A percentile compares a stretch with the other conserved stretches of the same genome.
phyloP scores from a whole-genome alignment of 1,284 basidiomycete genomes.

The Cystobasidium pallidum region DNA sequence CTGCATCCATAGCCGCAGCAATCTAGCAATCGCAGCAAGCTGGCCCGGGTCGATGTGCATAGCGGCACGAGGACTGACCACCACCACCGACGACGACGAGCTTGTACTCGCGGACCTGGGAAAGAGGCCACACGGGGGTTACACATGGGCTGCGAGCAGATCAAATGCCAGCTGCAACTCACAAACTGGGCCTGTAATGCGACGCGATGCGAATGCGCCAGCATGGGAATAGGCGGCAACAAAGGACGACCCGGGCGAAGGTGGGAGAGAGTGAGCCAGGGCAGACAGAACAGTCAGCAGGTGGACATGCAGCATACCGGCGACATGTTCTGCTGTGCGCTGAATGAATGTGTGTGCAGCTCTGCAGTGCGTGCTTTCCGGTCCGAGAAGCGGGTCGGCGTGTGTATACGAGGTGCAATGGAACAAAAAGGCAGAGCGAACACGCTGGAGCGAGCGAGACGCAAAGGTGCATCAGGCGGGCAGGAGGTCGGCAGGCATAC shows the following conservation, averaged over 20 bases:
- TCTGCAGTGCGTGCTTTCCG: neutral
- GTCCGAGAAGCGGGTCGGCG: neutral
- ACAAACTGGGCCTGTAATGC: conserved; percentile 37
- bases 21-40: neutral
- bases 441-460: no score
- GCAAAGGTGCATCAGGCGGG: neutral
- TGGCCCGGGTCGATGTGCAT: no score
- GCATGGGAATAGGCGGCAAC: neutral
- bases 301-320: conserved; percentile 7
- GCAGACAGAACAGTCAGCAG: no score
- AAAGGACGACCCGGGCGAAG: neutral
- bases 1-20: neutral
- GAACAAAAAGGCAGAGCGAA: conserved; percentile 8
- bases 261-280: neutral
- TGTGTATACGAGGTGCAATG: no score
- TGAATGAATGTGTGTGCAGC: neutral
- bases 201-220: neutral
- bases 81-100: conserved; percentile 97
- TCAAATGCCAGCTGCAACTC: neutral
- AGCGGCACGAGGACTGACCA: conserved; percentile 68
- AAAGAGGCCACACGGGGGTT: no score
- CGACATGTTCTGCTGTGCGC: conserved; percentile 1
- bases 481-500: neutral
- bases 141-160: no score
- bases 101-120: conserved; percentile 65